Evolutionary conservation across 2,329 filamentous ascomycete genomes (phyloP).

Genomic region (Diplodia corticola): DNA sequence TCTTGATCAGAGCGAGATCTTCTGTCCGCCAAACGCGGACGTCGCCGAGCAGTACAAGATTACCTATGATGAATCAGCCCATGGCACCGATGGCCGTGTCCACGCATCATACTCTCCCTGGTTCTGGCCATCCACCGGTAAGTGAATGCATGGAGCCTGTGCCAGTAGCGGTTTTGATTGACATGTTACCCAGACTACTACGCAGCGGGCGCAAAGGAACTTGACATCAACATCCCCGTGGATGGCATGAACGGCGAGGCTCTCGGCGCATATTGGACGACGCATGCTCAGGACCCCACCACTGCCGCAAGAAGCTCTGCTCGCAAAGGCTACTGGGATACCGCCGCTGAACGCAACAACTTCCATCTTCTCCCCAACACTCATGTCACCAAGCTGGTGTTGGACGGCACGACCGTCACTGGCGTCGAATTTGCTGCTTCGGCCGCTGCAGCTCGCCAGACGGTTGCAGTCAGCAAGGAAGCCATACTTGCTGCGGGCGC

Average conservation of each 20-base stretch:
- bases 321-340: constrained; percentile 23
- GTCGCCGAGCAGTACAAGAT: not conserved
- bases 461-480: constrained; percentile 29
- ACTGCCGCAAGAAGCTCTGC: constrained; percentile 13
- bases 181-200: constrained; percentile 10
- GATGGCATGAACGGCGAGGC: constrained; percentile 25
- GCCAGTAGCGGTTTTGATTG: not conserved
- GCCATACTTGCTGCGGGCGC: constrained; percentile 32
- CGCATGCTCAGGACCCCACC: constrained; percentile 21
- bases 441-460: not conserved
- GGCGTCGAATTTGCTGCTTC: constrained; percentile 8
- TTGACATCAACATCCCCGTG: constrained; percentile 21
- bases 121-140: constrained; percentile 13
- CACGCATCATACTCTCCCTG: constrained; percentile 10
- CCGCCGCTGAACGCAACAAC: constrained; percentile 26
- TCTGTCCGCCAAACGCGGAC: constrained; percentile 19
- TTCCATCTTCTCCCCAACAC: constrained; percentile 28
- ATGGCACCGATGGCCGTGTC: constrained; percentile 23
- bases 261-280: constrained; percentile 23
- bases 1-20: constrained; percentile 29
- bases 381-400: constrained; percentile 14
- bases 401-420: not conserved
- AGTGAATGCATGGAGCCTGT: not conserved
- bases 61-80: constrained; percentile 23
- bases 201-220: constrained; percentile 25